Conservation (phyloP, 1,284 basidiomycete genomes). For the Ustilago crameri region DNA sequence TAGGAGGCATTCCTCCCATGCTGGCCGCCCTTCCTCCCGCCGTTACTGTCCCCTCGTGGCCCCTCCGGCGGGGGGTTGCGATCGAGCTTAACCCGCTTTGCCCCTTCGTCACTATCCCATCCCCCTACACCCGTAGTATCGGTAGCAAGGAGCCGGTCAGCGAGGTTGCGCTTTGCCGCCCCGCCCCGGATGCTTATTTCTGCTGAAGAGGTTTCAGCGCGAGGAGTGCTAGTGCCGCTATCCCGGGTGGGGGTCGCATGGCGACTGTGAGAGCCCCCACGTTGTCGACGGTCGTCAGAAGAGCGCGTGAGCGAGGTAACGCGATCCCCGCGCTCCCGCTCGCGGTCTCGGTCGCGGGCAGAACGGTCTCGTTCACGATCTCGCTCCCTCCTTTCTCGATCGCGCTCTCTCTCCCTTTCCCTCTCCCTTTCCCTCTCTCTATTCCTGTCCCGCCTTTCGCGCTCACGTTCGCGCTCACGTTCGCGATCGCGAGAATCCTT, state of each 20-base stretch:
- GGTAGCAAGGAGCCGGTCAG: constrained; percentile 27
- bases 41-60: no score
- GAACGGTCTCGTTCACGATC: constrained; percentile 21
- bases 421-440: constrained; percentile 12
- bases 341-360: constrained; percentile 8
- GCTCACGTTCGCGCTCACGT: constrained; percentile 20
- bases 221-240: constrained; percentile 24
- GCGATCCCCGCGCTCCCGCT: constrained; percentile 11
- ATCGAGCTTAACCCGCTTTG: background rate
- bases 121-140: constrained; percentile 1
- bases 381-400: constrained; percentile 5
- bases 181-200: constrained; percentile 31
- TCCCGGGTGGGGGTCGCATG: constrained; percentile 28
- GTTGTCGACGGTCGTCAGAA: no score
- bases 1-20: no score
- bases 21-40: no score
- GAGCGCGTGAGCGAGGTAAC: no score
- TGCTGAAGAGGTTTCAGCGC: no score
- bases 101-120: background rate
- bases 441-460: constrained; percentile 7
- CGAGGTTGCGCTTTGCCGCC: constrained; percentile 35
- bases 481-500: constrained; percentile 25
- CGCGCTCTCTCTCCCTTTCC: background rate
- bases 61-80: no score
- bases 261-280: no score